Percentiles rank a stretch among this genome's conserved stretches.
phyloP scores from a whole-genome alignment of 2,329 filamentous ascomycete species.

The Nemania sp. region DNA sequence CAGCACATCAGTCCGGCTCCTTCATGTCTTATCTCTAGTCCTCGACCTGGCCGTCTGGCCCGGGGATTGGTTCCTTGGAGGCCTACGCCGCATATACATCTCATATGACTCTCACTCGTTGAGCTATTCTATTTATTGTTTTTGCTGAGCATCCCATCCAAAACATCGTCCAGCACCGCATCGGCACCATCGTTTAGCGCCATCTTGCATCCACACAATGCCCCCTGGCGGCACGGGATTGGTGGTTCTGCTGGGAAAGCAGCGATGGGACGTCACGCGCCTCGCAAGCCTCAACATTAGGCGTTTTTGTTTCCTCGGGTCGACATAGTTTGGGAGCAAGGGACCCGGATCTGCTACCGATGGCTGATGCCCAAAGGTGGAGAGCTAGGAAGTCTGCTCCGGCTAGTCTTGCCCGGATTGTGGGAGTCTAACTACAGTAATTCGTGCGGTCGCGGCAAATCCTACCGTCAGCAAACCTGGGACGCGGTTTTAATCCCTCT shows the following conservation, averaged over 20 bases:
- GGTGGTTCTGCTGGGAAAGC: too few relatives aligned
- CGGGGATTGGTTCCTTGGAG: background rate
- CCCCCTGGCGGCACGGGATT: background rate
- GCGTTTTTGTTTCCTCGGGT: too few relatives aligned
- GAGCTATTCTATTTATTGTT: slow-evolving; percentile 6
- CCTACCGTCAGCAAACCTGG: background rate
- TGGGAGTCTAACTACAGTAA: too few relatives aligned
- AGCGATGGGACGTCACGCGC: background rate
- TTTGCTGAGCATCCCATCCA: slow-evolving; percentile 4
- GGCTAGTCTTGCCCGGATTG: too few relatives aligned
- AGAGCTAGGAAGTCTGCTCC: too few relatives aligned
- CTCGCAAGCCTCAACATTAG: slow-evolving; percentile 1
- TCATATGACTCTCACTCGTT: background rate
- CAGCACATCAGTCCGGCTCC: background rate
- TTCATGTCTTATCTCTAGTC: slow-evolving; percentile 1
- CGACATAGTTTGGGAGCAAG: too few relatives aligned
- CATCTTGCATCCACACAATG: background rate
- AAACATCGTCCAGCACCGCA: background rate
- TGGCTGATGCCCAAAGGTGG: too few relatives aligned
- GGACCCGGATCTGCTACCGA: background rate
- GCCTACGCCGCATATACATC: background rate
- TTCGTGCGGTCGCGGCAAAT: too few relatives aligned
- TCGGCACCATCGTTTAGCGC: background rate
- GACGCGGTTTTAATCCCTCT: too few relatives aligned
- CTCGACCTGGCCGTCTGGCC: background rate